Evolutionary conservation across 2,329 filamentous ascomycete species (phyloP).

Genomic region (Atkinsonella hypoxylon): DNA sequence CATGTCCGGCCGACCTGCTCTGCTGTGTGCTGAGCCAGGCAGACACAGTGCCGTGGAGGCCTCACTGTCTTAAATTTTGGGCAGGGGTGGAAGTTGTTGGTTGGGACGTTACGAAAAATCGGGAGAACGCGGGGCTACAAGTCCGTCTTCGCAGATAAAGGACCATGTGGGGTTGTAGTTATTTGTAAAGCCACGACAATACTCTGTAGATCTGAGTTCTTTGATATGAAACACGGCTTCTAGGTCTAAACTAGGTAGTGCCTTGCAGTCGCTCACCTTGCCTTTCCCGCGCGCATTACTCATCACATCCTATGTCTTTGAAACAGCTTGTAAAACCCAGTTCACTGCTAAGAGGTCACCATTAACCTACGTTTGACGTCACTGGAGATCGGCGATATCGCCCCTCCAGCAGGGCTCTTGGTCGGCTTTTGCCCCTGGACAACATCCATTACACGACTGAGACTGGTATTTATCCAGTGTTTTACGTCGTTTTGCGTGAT

Average conservation of each 20-base stretch:
- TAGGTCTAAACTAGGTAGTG: no score
- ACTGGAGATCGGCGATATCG: not conserved
- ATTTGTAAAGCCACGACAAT: not conserved
- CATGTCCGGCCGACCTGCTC: no score
- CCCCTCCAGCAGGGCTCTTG: not conserved
- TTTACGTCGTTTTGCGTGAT: conserved; percentile 4
- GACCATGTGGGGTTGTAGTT: not conserved
- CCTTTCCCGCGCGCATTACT: not conserved
- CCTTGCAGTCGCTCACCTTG: not conserved
- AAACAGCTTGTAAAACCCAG: not conserved
- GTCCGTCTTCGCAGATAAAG: not conserved
- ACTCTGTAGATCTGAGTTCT: no score
- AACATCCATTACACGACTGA: conserved; percentile 3
- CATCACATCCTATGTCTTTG: not conserved
- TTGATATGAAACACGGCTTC: no score
- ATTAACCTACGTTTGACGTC: conserved; percentile 1
- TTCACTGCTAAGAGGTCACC: not conserved
- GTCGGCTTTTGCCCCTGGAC: not conserved
- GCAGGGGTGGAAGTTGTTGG: not conserved
- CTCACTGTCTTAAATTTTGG: not conserved
- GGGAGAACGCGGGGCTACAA: not conserved
- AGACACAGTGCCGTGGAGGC: not conserved
- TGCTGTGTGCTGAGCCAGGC: not conserved
- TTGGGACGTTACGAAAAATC: not conserved
- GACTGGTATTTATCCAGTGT: conserved; percentile 1